Percentiles rank a stretch among this genome's conserved stretches.
These are phyloP conservation scores for Dalbergia oliveri DNA, from an alignment of 306 rosid species.

Conservation along the genomic window DNA sequence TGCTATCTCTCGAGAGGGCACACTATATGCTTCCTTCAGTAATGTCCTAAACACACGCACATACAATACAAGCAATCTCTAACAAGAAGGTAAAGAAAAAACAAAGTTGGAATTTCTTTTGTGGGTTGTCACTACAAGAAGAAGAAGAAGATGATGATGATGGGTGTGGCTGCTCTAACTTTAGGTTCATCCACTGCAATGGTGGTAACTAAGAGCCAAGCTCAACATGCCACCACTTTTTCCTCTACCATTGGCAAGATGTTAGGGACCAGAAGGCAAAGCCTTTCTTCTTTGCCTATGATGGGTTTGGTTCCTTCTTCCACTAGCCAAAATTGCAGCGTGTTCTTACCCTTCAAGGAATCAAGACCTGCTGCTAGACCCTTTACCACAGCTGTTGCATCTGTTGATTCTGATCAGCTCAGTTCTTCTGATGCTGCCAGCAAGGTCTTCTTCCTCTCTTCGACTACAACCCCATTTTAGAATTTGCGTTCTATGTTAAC, in stretches of 20 bases:
- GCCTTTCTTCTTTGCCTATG: constrained; percentile 35
- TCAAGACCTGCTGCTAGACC: constrained; percentile 43
- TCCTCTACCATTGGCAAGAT: constrained; percentile 3
- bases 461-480: neutral
- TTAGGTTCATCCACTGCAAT: constrained; percentile 59
- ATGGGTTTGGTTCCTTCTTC: constrained; percentile 39
- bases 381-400: constrained; percentile 67
- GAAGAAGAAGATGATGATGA: constrained; percentile 39
- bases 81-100: too few relatives aligned
- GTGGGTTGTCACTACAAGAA: too few relatives aligned
- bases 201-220: constrained; percentile 43
- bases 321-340: constrained; percentile 44
- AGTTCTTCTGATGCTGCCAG: constrained; percentile 64
- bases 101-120: too few relatives aligned
- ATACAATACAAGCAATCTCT: too few relatives aligned
- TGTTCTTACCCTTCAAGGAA: constrained; percentile 55
- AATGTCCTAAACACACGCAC: neutral
- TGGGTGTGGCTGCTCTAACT: constrained; percentile 54
- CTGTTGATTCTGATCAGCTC: constrained; percentile 78
- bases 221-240: constrained; percentile 39
- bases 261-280: constrained; percentile 37
- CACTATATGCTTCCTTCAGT: neutral
- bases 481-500: neutral
- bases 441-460: constrained; percentile 57
- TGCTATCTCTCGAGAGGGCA: constrained; percentile 35